Percentiles rank a stretch among this genome's conserved stretches.
Evolutionary conservation across 73 alveolate species (phyloP).

Genomic region (Stentor roeselii): DNA sequence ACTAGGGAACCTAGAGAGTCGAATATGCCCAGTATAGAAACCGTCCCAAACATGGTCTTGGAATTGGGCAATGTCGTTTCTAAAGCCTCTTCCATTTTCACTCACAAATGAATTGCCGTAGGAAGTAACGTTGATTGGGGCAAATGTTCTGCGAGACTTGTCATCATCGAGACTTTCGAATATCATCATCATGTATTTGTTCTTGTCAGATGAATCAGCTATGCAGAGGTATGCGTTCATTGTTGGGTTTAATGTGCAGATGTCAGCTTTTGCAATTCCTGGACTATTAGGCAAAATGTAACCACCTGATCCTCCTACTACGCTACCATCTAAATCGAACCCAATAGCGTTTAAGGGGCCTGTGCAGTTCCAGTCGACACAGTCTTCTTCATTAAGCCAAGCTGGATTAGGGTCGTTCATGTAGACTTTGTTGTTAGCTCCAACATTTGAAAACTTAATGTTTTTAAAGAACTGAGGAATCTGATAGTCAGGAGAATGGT

Average conservation of each 20-base stretch:
- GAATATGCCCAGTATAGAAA: constrained; percentile 33
- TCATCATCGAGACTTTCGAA: constrained; percentile 39
- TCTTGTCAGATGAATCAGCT: background rate
- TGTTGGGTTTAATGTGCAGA: background rate
- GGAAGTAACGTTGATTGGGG: constrained; percentile 28
- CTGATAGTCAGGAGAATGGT: background rate
- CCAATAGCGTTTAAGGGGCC: background rate
- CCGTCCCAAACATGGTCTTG: constrained; percentile 57
- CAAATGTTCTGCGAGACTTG: constrained; percentile 29
- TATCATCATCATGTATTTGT: constrained; percentile 5
- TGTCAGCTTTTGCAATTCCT: constrained; percentile 5
- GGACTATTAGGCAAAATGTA: background rate
- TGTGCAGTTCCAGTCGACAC: constrained; percentile 15
- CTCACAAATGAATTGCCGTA: constrained; percentile 32
- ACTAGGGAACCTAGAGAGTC: constrained; percentile 30
- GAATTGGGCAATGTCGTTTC: constrained; percentile 10
- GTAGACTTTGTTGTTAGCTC: background rate
- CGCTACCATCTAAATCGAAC: background rate
- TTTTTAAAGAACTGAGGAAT: background rate
- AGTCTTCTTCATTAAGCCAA: background rate
- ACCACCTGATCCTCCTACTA: background rate
- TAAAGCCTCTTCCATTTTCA: background rate
- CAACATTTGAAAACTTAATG: background rate
- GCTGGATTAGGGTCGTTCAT: constrained; percentile 1
- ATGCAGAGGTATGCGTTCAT: background rate